Evolutionary conservation across 78 protist species (phyloP), one percentile per base, ranked within the genome.

Genomic region (Monocercomonoides exilis): DNA sequence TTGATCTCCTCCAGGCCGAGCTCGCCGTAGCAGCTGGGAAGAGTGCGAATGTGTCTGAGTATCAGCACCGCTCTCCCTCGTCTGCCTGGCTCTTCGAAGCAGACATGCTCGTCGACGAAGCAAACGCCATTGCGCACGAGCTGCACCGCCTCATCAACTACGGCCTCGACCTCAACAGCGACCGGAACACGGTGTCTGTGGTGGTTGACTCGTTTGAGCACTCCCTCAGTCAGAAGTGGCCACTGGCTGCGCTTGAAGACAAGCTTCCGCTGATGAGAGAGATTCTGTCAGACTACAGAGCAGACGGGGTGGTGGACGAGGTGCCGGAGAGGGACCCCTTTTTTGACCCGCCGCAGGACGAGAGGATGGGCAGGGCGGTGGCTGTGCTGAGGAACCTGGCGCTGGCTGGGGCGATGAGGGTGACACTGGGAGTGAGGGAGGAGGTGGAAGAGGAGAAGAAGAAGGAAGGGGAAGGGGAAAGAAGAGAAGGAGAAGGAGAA

Each of bases 51-150:
- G 70, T 79, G 82, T 33, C n/a, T 33, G 82, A 79, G 21, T 79
- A 32, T 41, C 6, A 32, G 43, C 45, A 21, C 43, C 6, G 5
- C 42, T 4, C 5, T 41, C 42, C 45, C 6, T 4, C 6, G 82
- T 38, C n/a, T 29, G 42, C 11, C 45, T 33, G 45, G 5, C 43
- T 21, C 45, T 6, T 79, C 42, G 5, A 79, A 5, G 6, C 43
- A 6, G 82, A 79, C 82, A 21, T 33, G 43, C 82, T 79, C 45
- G 11, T 79, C 21, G 82, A 79, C 82, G 82, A 79, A 21, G 82
- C 82, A 33, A 79, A 79, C 82, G 82, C n/a, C 45, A 79, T 79
- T 21, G 82, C 82, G 43, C 82, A 21, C 42, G 11, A 6, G 43
- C 82, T 79, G 42, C 45, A 41, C 82, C 70, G 70, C 70, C 11